These are phyloP conservation scores for Claviceps sp. DNA, from an alignment of 2,329 filamentous ascomycete species.

Conservation along the genomic window DNA sequence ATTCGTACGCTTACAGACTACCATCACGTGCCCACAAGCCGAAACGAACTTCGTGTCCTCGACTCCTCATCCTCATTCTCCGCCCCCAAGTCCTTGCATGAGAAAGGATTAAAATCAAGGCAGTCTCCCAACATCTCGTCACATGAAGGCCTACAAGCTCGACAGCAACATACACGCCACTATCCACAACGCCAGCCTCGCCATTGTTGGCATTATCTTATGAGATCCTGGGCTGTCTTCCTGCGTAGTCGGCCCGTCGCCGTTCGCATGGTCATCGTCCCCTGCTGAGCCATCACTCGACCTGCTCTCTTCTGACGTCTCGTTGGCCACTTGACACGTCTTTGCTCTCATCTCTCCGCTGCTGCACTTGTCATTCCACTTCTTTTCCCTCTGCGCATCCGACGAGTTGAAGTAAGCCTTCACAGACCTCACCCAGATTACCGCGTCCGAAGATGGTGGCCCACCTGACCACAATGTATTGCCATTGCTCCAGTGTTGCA, in stretches of 20 bases:
- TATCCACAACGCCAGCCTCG: background rate
- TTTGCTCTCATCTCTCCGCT: constrained; percentile 2
- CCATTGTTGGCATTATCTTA: background rate
- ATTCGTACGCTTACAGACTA: no score
- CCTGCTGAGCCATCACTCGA: constrained; percentile 12
- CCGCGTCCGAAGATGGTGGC: constrained; percentile 49
- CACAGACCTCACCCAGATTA: constrained; percentile 53
- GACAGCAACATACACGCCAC: background rate
- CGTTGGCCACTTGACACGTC: constrained; percentile 14
- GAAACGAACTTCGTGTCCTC: background rate
- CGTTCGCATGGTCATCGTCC: background rate
- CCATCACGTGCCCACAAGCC: background rate
- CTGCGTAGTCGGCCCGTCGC: background rate
- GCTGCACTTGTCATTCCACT: constrained; percentile 4
- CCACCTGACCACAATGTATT: constrained; percentile 58
- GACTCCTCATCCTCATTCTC: background rate
- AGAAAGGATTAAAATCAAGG: background rate
- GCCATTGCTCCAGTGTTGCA: constrained; percentile 72
- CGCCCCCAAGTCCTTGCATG: background rate
- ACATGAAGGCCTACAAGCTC: background rate
- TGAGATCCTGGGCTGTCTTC: background rate
- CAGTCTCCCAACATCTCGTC: background rate
- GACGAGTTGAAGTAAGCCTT: constrained; percentile 74
- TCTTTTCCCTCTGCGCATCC: constrained; percentile 9
- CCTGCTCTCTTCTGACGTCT: constrained; percentile 11